Conservation (phyloP, 441 rosid genomes). For the Bocquillonia castaneifolia region DNA sequence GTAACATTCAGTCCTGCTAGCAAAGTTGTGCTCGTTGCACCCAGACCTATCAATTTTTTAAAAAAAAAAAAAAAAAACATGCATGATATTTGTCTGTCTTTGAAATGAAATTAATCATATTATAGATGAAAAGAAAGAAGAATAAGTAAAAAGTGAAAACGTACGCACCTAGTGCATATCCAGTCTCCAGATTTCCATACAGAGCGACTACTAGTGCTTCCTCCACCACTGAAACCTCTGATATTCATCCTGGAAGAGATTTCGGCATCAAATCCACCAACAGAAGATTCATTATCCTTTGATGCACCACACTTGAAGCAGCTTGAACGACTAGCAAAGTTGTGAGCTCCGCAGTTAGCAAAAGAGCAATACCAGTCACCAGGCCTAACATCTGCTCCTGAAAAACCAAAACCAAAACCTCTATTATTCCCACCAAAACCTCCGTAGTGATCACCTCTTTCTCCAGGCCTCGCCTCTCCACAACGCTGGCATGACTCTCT, state of each 20-base stretch:
- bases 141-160: background rate
- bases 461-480: conserved; percentile 44
- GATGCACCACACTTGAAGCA: conserved; percentile 80
- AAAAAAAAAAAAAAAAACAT: no score
- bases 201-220: conserved; percentile 45
- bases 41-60: conserved; percentile 39
- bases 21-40: conserved; percentile 75
- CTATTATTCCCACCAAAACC: conserved; percentile 33
- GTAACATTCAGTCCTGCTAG: conserved; percentile 72
- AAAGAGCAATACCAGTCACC: conserved; percentile 87
- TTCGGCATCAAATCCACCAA: conserved; percentile 37
- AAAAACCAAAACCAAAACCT: conserved; percentile 40
- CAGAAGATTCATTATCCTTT: conserved; percentile 58
- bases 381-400: conserved; percentile 84
- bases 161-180: conserved; percentile 75
- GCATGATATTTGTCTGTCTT: background rate
- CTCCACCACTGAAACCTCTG: conserved; percentile 44
- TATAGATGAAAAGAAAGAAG: background rate
- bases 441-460: conserved; percentile 31
- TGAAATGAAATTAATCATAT: no score
- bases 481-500: conserved; percentile 87
- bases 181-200: conserved; percentile 94
- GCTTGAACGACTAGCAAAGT: conserved; percentile 77
- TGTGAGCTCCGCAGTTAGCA: conserved; percentile 77
- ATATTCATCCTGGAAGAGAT: conserved; percentile 40